phyloP scores from a whole-genome alignment of 23 red algal species.

The Agarophyton chilense region DNA sequence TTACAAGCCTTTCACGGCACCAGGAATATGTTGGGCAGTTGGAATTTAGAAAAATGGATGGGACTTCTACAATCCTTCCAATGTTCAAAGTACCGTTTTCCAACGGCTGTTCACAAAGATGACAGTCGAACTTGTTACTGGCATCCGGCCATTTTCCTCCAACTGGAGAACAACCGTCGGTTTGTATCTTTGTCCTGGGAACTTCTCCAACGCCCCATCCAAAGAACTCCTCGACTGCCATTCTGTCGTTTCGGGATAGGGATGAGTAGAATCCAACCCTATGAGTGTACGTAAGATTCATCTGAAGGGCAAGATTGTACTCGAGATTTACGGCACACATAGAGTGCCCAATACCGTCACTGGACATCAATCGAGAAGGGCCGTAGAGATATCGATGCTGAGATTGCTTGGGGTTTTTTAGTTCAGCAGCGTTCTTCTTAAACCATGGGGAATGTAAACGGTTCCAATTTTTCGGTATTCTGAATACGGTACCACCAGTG shows the following conservation, averaged over 20 bases:
- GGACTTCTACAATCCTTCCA: conserved; percentile 43
- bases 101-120: conserved; percentile 24
- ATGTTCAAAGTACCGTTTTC: conserved; percentile 26
- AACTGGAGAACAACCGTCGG: conserved; percentile 12
- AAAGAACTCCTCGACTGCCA: conserved; percentile 66
- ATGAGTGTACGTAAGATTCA: conserved; percentile 73
- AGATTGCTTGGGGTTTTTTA: conserved; percentile 42
- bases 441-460: conserved; percentile 62
- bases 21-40: background rate
- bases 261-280: conserved; percentile 53
- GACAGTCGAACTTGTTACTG: conserved; percentile 11
- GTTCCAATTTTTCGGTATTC: conserved; percentile 34
- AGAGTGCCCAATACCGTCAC: conserved; percentile 70
- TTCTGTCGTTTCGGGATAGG: conserved; percentile 13
- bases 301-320: conserved; percentile 33
- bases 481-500: conserved; percentile 36
- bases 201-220: conserved; percentile 56
- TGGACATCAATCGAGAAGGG: conserved; percentile 21
- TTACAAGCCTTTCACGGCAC: conserved; percentile 10
- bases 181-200: conserved; percentile 45
- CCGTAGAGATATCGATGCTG: conserved; percentile 47
- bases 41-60: background rate
- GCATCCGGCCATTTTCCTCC: conserved; percentile 29
- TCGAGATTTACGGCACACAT: conserved; percentile 54
- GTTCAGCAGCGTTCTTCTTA: background rate